Base-by-base conservation (phyloP, 2,329 filamentous ascomycete genomes). In the Hymenoscyphus infarciens region DNA sequence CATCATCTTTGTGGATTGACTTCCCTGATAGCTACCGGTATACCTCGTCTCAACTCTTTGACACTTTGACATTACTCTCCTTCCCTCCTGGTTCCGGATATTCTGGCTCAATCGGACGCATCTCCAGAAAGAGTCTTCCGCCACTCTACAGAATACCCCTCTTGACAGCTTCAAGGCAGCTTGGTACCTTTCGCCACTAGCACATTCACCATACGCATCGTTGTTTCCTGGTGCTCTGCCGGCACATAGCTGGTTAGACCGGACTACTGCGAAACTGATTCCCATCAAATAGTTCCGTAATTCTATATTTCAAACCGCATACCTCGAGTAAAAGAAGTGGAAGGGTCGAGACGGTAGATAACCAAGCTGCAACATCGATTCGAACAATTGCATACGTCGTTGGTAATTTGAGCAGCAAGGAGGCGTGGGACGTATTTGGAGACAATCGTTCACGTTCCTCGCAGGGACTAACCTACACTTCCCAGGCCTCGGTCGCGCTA, bases 391-490 rank as follows among this genome's bases (percentile, higher is more conserved):
- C 42, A 49, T 49, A 49, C 42, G 42, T 49, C 42, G 42, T 22
- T 19, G 42, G 42, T 22, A 49, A 49, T 49, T 49, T 49, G n/a
- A 49, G 42, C 42, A 49, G 42, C 42, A 49, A 49, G 42, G 42
- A 49, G 19, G 42, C 42, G 42, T 49, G 11, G 42, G 42, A 49
- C 42, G 42, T 45, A 49, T 49, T 49, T 49, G 42, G 42, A 19
- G 42, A 49, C 25, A 49, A 22, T 49, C 42, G 42, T 49, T 19
- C 42, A 22, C 42, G 42, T 49, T 49, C 42, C 42, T 49, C 19
- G 42, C n/a, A 49, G 25, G 19, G 42, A 35, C 42, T 25, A 49
- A 49, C n/a, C 42, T 49, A 19, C 42, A 49, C 16, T 49, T 22
- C 42, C 16, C 42, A 49, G 42, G 42, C 42, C 42, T 49, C 16